phyloP scores from a whole-genome alignment of 192 early-diverging fungal genomes.

The Mycoemilia scoparia region DNA sequence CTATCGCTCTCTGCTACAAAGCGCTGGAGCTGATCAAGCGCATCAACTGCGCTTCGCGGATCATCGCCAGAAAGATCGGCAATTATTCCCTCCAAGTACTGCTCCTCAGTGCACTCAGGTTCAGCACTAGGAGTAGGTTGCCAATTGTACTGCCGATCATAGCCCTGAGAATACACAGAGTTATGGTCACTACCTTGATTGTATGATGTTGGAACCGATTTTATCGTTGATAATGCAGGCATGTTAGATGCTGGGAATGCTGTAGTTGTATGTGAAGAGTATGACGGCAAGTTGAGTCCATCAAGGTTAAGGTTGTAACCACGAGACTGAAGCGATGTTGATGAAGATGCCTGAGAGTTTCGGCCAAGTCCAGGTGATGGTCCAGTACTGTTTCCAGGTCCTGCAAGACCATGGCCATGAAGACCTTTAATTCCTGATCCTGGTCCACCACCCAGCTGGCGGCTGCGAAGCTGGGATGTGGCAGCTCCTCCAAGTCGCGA shows the following conservation, averaged over 20 bases:
- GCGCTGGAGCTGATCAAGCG: slow-evolving; percentile 12
- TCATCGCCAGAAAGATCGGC: slow-evolving; percentile 18
- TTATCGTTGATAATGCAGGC: too few species aligned
- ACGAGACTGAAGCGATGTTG: slow-evolving; percentile 5
- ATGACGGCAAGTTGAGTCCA: slow-evolving; percentile 27
- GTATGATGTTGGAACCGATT: too few species aligned
- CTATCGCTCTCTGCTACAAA: slow-evolving; percentile 5
- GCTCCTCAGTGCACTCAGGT: slow-evolving; percentile 13
- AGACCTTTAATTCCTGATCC: slow-evolving; percentile 15
- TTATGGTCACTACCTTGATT: too few species aligned
- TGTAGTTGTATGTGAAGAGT: slow-evolving; percentile 15
- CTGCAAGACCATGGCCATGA: not conserved
- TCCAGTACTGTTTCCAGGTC: not conserved
- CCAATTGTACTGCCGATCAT: too few species aligned
- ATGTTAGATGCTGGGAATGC: too few species aligned
- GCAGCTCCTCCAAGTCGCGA: slow-evolving; percentile 1
- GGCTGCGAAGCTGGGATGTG: not conserved
- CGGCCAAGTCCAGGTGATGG: not conserved
- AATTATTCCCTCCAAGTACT: slow-evolving; percentile 15
- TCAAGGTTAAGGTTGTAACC: slow-evolving; percentile 26
- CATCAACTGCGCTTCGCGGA: slow-evolving; percentile 10
- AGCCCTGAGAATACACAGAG: too few species aligned
- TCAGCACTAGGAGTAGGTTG: too few species aligned
- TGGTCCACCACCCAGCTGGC: slow-evolving; percentile 2
- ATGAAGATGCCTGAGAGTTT: slow-evolving; percentile 1